These are phyloP conservation scores for Gautieria morchelliformis DNA, from an alignment of 768 basidiomycete genomes.

Conservation along the genomic window DNA sequence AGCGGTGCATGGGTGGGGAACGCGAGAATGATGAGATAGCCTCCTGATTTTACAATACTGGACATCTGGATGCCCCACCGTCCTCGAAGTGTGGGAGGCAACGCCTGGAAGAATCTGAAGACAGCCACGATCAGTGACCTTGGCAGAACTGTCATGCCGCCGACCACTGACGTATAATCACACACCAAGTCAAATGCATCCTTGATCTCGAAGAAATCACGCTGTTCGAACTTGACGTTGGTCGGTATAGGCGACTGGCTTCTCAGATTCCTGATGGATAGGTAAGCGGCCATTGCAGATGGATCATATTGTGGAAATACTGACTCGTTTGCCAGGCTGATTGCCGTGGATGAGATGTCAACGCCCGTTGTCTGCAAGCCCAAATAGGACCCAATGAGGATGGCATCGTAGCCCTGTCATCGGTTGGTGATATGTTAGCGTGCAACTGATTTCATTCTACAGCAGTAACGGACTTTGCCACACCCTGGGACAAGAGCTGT, in stretches of 20 bases:
- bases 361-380: constrained; percentile 41
- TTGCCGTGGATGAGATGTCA: constrained; percentile 49
- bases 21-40: constrained; percentile 49
- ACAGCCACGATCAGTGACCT: not conserved
- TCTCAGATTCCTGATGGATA: not conserved
- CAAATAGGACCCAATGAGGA: constrained; percentile 40
- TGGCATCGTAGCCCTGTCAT: constrained; percentile 49
- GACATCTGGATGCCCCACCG: constrained; percentile 50
- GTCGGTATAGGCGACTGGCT: not conserved
- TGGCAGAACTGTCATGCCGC: not conserved
- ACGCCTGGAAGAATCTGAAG: constrained; percentile 61
- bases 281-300: not conserved
- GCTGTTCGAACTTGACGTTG: constrained; percentile 28
- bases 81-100: constrained; percentile 46
- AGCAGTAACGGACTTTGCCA: constrained; percentile 30
- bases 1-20: constrained; percentile 42
- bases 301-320: constrained; percentile 6
- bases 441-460: not conserved
- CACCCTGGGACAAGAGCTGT: constrained; percentile 49
- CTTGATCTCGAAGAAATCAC: constrained; percentile 47
- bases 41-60: constrained; percentile 48
- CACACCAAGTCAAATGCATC: constrained; percentile 41
- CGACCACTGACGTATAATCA: constrained; percentile 46
- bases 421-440: not conserved
- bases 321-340: constrained; percentile 36